Base-by-base conservation (phyloP, 306 rosid genomes). In the Herpetospermum pedunculosum region DNA sequence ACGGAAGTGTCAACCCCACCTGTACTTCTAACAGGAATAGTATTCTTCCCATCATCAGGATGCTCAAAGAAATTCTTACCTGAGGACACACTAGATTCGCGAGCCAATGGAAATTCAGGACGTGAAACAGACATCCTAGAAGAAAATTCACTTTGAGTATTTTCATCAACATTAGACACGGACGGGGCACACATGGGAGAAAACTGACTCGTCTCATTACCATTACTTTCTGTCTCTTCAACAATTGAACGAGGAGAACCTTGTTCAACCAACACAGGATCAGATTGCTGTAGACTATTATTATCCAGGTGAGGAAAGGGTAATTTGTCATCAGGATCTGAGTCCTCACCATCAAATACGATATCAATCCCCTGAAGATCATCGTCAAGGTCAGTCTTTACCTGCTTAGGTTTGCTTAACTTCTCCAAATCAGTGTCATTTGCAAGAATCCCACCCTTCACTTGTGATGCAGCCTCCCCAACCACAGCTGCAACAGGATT, bases 301-400 rank as follows among this genome's bases (percentile, higher is more conserved):
- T 88, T 96, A 82, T 94, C 99, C 10, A 85, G 95, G 78, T 94
- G 99, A 70, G 91, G 99, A 80, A 94, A 94, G 67, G 88, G 92
- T 82, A 94, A 80, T 78, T 89, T 89, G 81, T 91, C 97, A 84
- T 94, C 99, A 60, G 95, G 55, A 68, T 94, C 97, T 5, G 96
- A 89, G 77, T 89, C 99, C 85, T 94, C 99, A 60, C 81, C 97
- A 38, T 94, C 99, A 85, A 94, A 94, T 55, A 89, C 95, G 49
- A 94, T 94, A 86, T 94, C 97, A 80, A 94, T 91, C 75, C 94
- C 98, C 76, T 88, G 99, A 76, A 94, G 97, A 80, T 94, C 99
- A 75, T 94, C 99, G 34, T 94, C 96, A 40, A 80, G 90, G 82
- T 91, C 97, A 0, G 97, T 79, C 84, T 89, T 89, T 75, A 91